phyloP scores from a whole-genome alignment of 805 yeast species.

The Zygosaccharomyces lentus region DNA sequence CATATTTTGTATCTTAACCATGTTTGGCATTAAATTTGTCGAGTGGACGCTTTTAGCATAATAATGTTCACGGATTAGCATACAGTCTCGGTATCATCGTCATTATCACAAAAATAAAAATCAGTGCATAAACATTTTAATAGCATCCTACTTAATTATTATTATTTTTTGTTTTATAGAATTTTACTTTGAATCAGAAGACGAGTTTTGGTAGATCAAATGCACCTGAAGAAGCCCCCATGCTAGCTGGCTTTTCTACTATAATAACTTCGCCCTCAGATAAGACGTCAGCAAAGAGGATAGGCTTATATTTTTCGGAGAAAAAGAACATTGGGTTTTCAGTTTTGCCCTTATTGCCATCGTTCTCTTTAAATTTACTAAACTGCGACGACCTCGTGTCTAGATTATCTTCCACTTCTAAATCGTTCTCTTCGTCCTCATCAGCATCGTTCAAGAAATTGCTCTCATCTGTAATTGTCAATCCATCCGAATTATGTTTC shows the following conservation, averaged over 20 bases:
- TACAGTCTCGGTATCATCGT: neutral
- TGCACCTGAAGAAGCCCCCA: constrained; percentile 54
- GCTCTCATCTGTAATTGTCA: constrained; percentile 40
- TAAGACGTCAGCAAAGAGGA: constrained; percentile 58
- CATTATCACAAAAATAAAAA: neutral
- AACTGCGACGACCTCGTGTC: constrained; percentile 8
- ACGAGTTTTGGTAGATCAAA: constrained; percentile 56
- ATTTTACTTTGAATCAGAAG: constrained; percentile 31
- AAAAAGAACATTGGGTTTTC: constrained; percentile 59
- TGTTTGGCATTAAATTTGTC: constrained; percentile 27
- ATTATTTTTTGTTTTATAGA: constrained; percentile 1
- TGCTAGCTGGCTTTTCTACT: constrained; percentile 68
- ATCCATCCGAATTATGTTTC: constrained; percentile 42
- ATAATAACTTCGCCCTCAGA: constrained; percentile 56
- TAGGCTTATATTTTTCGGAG: constrained; percentile 69
- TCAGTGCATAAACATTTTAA: no score
- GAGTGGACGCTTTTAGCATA: constrained; percentile 17
- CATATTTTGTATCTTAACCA: constrained; percentile 31
- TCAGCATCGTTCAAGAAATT: constrained; percentile 34
- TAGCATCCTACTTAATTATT: no score
- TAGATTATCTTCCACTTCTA: constrained; percentile 19
- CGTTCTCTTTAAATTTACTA: constrained; percentile 19
- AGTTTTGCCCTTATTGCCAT: constrained; percentile 24
- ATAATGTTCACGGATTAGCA: neutral
- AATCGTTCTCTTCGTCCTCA: constrained; percentile 32